These are phyloP conservation scores for Cornus florida DNA, from an alignment of 148 eudicot species.

Conservation along the genomic window DNA sequence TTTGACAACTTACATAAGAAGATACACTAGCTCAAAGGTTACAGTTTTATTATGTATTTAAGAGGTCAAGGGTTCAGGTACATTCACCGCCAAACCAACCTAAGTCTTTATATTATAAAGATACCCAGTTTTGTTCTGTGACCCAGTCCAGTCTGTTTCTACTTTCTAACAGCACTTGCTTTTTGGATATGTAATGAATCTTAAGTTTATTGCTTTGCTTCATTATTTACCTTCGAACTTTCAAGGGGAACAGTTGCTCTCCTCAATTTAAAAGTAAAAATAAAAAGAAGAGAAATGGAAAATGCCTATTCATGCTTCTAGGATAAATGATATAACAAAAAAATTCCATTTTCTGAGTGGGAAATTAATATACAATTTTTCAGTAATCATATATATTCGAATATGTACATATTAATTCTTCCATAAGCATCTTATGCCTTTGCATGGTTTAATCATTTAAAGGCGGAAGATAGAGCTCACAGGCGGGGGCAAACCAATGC, in stretches of 20 bases:
- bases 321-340: too few species aligned
- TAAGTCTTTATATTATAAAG: neutral
- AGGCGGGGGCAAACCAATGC: slow-evolving; percentile 90
- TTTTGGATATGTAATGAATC: neutral
- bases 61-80: neutral
- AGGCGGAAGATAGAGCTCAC: slow-evolving; percentile 99
- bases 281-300: neutral
- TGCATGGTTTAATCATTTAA: slow-evolving; percentile 10
- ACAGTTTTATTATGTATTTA: too few species aligned
- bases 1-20: too few species aligned
- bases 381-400: neutral
- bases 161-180: neutral
- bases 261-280: neutral
- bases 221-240: too few species aligned
- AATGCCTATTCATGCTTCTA: too few species aligned
- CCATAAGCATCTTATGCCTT: neutral
- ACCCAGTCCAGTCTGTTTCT: neutral
- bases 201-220: neutral
- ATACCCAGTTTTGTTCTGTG: neutral
- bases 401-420: too few species aligned
- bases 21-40: neutral
- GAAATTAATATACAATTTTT: neutral
- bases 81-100: neutral
- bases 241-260: neutral
- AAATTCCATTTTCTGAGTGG: neutral